phyloP scores from a whole-genome alignment of 805 yeast genomes.

The Metahyphopichia silvanorum region DNA sequence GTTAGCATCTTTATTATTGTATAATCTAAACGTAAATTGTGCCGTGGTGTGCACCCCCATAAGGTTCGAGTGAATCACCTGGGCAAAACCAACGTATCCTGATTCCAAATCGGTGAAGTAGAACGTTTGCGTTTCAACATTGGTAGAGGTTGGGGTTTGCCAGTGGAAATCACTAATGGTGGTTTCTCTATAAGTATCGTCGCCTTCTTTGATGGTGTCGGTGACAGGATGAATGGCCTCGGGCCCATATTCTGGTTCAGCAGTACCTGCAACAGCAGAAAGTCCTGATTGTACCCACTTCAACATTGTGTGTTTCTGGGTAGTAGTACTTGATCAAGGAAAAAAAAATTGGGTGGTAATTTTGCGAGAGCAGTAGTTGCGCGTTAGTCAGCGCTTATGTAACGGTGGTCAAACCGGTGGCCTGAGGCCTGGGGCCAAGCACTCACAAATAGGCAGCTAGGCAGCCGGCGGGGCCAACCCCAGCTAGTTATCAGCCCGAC shows the following conservation, averaged over 20 bases:
- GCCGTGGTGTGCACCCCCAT: constrained; percentile 87
- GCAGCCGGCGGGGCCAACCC: too few species aligned
- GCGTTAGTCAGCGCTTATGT: too few species aligned
- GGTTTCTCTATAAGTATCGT: constrained; percentile 52
- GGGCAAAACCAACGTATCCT: constrained; percentile 83
- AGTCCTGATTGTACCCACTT: constrained; percentile 84
- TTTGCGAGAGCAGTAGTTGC: too few species aligned
- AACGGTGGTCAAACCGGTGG: too few species aligned
- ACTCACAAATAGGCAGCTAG: too few species aligned
- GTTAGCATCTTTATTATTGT: constrained; percentile 45
- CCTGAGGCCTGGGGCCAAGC: too few species aligned
- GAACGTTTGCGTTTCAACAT: constrained; percentile 94
- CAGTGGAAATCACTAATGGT: constrained; percentile 70
- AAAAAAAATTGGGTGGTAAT: too few species aligned
- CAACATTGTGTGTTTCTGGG: constrained; percentile 41
- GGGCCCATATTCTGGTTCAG: constrained; percentile 95
- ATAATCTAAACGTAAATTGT: constrained; percentile 87
- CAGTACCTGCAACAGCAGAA: constrained; percentile 95
- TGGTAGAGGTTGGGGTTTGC: constrained; percentile 72
- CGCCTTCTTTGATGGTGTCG: constrained; percentile 41
- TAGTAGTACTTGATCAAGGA: too few species aligned
- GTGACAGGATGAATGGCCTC: constrained; percentile 89
- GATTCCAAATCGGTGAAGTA: constrained; percentile 66
- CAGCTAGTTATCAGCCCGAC: too few species aligned
- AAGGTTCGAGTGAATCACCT: constrained; percentile 88